phyloP scores from a whole-genome alignment of 176 grass and related monocot genomes.

The Rhipidocladum racemiflorum region DNA sequence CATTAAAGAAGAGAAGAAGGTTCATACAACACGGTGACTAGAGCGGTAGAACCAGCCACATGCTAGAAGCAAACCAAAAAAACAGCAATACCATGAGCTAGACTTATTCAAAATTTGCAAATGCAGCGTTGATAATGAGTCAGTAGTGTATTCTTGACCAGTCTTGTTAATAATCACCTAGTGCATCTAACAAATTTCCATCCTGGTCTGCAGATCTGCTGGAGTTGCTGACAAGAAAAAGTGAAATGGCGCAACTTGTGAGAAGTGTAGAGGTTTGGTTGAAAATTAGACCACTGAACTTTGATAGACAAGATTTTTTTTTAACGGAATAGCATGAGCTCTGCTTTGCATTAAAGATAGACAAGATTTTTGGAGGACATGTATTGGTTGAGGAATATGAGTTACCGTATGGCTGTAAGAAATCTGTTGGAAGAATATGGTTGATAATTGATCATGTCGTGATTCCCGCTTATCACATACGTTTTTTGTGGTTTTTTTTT shows the following conservation, averaged over 20 bases:
- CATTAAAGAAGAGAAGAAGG: too few species aligned
- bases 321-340: too few species aligned
- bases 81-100: too few species aligned
- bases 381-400: background rate
- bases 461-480: background rate
- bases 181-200: background rate
- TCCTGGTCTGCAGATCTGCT: constrained; percentile 19
- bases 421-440: background rate
- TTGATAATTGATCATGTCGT: background rate
- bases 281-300: background rate
- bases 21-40: too few species aligned
- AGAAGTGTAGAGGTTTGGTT: background rate
- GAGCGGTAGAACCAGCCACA: too few species aligned
- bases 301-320: background rate
- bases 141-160: background rate
- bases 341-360: too few species aligned
- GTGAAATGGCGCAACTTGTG: background rate
- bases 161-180: background rate
- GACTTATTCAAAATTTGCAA: background rate
- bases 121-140: background rate
- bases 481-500: background rate
- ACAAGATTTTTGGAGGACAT: background rate
- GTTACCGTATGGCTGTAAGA: background rate
- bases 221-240: constrained; percentile 25
- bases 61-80: too few species aligned